phyloP scores from a whole-genome alignment of 352 stramenopile species.

The Globisporangium barbulae region DNA sequence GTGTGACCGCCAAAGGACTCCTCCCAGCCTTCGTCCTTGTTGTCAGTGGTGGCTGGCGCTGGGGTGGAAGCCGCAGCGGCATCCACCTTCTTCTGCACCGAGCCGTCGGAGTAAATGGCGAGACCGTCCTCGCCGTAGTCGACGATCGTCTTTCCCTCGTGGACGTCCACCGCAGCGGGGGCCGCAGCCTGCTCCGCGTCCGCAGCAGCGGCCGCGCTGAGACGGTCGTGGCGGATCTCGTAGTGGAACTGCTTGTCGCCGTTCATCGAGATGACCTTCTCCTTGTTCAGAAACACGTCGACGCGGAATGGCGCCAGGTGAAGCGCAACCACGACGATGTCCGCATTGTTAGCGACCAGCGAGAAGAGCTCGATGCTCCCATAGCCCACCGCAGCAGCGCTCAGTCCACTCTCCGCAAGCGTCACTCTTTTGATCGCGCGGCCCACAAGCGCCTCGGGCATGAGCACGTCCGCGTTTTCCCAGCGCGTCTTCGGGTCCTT shows the following conservation, averaged over 20 bases:
- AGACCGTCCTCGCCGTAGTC: slow-evolving; percentile 98
- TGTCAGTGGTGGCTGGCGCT: slow-evolving; percentile 16
- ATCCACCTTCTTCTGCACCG: slow-evolving; percentile 47
- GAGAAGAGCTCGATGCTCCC: slow-evolving; percentile 36
- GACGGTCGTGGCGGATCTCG: slow-evolving; percentile 74
- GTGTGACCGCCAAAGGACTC: slow-evolving; percentile 95
- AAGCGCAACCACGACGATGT: slow-evolving; percentile 48
- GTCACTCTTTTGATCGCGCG: slow-evolving; percentile 38
- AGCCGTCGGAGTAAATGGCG: slow-evolving; percentile 96
- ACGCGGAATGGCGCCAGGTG: slow-evolving; percentile 53
- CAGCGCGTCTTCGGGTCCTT: slow-evolving; percentile 55
- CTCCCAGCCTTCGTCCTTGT: slow-evolving; percentile 87
- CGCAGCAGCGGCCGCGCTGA: slow-evolving; percentile 23
- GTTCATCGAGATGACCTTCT: slow-evolving; percentile 68
- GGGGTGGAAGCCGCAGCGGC: slow-evolving; percentile 2
- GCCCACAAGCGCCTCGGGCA: slow-evolving; percentile 25
- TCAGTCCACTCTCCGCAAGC: slow-evolving; percentile 30
- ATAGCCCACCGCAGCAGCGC: slow-evolving; percentile 13
- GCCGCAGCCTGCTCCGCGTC: slow-evolving; percentile 23
- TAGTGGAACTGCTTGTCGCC: slow-evolving; percentile 69
- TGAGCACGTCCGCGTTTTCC: slow-evolving; percentile 50
- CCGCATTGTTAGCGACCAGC: slow-evolving; percentile 11
- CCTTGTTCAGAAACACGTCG: slow-evolving; percentile 59
- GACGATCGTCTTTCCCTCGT: slow-evolving; percentile 91
- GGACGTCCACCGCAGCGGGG: slow-evolving; percentile 51